Conservation (phyloP, 352 stramenopile species). For the Globisporangium okanoganense region DNA sequence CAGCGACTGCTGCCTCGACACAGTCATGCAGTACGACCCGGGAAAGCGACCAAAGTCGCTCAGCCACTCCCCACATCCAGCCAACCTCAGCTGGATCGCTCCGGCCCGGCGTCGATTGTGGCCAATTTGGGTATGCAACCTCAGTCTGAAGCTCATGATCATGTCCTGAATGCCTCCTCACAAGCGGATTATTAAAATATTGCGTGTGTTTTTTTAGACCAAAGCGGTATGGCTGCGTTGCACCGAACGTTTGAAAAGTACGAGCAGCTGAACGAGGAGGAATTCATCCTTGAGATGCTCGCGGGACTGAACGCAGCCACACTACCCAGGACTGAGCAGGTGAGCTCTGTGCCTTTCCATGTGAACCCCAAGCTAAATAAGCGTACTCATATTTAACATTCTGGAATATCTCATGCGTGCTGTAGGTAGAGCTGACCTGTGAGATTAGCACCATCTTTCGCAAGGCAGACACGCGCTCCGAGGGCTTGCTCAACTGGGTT, state of each 20-base stretch:
- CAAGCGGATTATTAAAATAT: neutral
- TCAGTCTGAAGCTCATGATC: neutral
- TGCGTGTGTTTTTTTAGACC: conserved; percentile 21
- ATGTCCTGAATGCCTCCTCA: neutral
- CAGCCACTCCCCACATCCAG: no score
- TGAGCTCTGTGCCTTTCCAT: conserved; percentile 5
- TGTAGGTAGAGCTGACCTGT: conserved; percentile 28
- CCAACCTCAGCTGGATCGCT: neutral
- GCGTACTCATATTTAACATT: neutral
- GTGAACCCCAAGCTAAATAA: neutral
- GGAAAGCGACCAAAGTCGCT: neutral
- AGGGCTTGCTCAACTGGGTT: conserved; percentile 31
- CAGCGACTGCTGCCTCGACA: conserved; percentile 7
- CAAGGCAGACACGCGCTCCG: conserved; percentile 33
- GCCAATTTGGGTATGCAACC: conserved; percentile 10
- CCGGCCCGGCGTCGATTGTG: conserved; percentile 4
- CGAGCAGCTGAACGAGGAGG: conserved; percentile 31
- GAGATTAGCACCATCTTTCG: conserved; percentile 37
- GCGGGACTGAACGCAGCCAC: conserved; percentile 17
- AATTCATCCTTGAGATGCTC: conserved; percentile 42
- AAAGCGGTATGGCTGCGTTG: conserved; percentile 30
- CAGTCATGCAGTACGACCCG: neutral
- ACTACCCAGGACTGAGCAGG: conserved; percentile 20
- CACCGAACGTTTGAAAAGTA: conserved; percentile 31
- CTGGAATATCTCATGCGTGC: neutral